A percentile compares a stretch with the other conserved stretches of the same genome.
phyloP scores from a whole-genome alignment of 2,329 filamentous ascomycete genomes.

The Aspergillus sclerotialis region DNA sequence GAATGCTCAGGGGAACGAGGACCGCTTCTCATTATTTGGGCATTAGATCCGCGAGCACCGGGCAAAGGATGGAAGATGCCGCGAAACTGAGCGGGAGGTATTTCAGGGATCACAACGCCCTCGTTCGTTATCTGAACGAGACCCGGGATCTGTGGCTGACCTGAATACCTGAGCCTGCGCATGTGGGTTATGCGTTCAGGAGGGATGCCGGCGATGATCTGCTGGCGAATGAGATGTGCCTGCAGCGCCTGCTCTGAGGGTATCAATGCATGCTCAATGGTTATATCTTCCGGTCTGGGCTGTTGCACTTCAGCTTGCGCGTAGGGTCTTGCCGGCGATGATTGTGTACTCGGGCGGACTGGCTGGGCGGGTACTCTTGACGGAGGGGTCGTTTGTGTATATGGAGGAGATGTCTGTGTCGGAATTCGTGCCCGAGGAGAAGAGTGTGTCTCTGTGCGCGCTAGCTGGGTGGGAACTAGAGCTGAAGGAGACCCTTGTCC shows the following conservation, averaged over 20 bases:
- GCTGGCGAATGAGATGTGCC: constrained; percentile 21
- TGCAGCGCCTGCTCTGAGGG: constrained; percentile 11
- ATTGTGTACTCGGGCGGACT: no score
- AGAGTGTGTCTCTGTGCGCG: no score
- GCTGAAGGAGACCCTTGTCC: no score
- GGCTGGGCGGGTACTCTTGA: no score
- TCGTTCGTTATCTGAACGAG: constrained; percentile 15
- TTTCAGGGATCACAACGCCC: constrained; percentile 10
- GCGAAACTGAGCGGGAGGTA: constrained; percentile 16
- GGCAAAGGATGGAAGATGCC: constrained; percentile 9
- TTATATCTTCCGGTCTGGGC: not conserved
- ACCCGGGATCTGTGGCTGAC: not conserved
- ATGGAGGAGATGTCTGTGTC: no score
- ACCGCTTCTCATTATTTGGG: no score
- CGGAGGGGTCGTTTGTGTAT: no score
- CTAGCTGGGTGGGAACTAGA: no score
- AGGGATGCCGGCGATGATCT: constrained; percentile 21
- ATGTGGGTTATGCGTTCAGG: constrained; percentile 16
- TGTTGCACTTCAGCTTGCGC: not conserved
- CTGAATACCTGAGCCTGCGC: not conserved
- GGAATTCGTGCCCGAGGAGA: no score
- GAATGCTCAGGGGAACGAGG: no score
- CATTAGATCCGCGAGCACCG: not conserved
- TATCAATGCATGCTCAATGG: not conserved
- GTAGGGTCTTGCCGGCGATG: no score